Evolutionary conservation across 2,329 filamentous ascomycete species (phyloP).

Genomic region (Cladosporium oxysporum): DNA sequence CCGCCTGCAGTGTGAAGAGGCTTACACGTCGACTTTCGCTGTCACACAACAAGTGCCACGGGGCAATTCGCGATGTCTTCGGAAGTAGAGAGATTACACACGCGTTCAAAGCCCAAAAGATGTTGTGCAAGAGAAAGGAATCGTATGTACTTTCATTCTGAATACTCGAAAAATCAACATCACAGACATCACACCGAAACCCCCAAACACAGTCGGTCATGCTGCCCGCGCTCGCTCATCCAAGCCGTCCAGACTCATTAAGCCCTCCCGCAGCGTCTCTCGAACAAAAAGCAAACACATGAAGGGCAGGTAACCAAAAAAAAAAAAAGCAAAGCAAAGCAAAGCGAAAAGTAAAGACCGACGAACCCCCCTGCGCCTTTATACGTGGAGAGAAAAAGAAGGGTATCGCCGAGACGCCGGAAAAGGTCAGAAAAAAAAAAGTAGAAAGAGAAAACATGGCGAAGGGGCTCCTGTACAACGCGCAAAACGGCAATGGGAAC

Average conservation of each 20-base stretch:
- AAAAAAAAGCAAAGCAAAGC: too few relatives aligned
- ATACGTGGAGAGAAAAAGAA: neutral
- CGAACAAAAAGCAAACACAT: neutral
- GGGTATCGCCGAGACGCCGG: constrained; percentile 18
- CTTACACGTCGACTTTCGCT: neutral
- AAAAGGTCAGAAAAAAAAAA: neutral
- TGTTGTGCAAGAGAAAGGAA: neutral
- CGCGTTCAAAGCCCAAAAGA: too few relatives aligned
- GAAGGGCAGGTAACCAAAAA: neutral
- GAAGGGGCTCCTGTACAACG: constrained; percentile 13
- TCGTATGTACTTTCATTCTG: neutral
- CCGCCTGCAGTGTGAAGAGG: neutral
- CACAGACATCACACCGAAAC: neutral
- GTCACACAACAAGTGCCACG: neutral
- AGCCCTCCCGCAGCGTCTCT: neutral
- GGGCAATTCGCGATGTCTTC: neutral
- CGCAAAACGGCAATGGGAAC: neutral
- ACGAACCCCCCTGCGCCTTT: neutral
- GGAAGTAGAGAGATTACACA: too few relatives aligned
- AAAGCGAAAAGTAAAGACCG: neutral
- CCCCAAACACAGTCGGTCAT: neutral
- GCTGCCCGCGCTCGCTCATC: neutral
- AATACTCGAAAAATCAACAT: neutral
- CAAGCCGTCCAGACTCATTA: neutral
- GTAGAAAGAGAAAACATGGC: neutral